Base-by-base conservation (phyloP, 2,329 filamentous ascomycete species). In the Teratosphaeriaceae sp. region DNA sequence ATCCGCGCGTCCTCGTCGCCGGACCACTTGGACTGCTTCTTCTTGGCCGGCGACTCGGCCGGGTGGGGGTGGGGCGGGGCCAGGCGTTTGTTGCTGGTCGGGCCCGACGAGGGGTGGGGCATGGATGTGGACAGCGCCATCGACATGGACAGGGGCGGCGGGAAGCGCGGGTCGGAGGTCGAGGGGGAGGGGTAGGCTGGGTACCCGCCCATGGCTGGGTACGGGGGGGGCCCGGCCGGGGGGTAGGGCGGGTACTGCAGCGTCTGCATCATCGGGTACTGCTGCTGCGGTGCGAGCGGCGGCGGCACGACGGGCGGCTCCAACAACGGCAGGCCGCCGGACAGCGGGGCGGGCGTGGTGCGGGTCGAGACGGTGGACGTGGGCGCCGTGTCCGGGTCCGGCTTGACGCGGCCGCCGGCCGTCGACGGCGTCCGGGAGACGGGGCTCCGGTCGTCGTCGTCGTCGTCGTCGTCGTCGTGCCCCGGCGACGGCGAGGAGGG, bases 1-100 rank as follows among this genome's bases (percentile, higher is more conserved):
- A 95, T 95, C 38, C 92, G 71, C n/a, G 85, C 80, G 65, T 97
- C 88, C 65, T 97, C 90, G 49, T 96, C 88, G 1, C 84, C 75
- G 4, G 87, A 94, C 92, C 92, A 97, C 67, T 97, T 97, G 61
- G 87, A 94, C 65, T 96, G 88, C 68, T 90, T 94, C 68, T 90
- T 94, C 71, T 92, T 94, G 24, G 87, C 85, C 16, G 86, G 87
- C 27, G 82, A 84, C 54, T 71, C 71, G 27, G 65, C 63, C 2
- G 72, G 65, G 50, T 72, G 71, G 5, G 70, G 62, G 8, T 70
- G 65, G 33, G 70, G 64, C 39, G 72, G 63, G 35, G 65, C 61
- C 31, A 68, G 49, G 38, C 66, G 60, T 50, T 68, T 68, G 52
- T 57, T 64, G 49, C 54, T 58, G 26, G n/a, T n/a, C n/a, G n/a